These are phyloP conservation scores for Entoloma clypeatum DNA, from an alignment of 1,284 basidiomycete genomes.

Conservation along the genomic window DNA sequence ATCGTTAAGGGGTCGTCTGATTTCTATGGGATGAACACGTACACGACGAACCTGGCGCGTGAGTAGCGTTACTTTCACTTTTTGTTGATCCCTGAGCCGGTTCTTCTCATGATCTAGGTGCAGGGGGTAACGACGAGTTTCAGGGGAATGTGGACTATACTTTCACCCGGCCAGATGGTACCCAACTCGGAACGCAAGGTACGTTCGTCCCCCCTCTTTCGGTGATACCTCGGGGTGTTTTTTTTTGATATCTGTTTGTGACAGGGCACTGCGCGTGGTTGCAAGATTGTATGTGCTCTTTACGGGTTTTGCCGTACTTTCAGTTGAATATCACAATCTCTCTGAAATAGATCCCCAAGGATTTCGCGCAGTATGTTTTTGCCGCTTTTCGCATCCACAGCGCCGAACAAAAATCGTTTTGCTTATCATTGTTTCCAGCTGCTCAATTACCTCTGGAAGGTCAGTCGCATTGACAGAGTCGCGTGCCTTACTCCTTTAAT, in stretches of 20 bases:
- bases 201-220: constrained; percentile 7
- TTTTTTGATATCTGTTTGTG: too few species aligned
- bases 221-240: constrained; percentile 1
- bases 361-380: constrained; percentile 47
- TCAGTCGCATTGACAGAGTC: constrained; percentile 30
- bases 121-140: constrained; percentile 67
- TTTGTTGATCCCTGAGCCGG: neutral
- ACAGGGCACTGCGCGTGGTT: constrained; percentile 65
- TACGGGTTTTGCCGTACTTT: neutral
- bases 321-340: constrained; percentile 4
- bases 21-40: constrained; percentile 77
- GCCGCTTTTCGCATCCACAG: neutral
- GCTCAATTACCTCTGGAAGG: constrained; percentile 71
- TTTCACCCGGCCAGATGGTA: constrained; percentile 66
- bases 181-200: constrained; percentile 69
- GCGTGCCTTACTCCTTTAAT: constrained; percentile 8
- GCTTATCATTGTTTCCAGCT: constrained; percentile 32
- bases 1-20: constrained; percentile 73
- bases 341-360: constrained; percentile 50
- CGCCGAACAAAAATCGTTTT: too few species aligned
- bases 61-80: constrained; percentile 22
- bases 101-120: constrained; percentile 34
- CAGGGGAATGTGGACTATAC: constrained; percentile 66
- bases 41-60: constrained; percentile 74
- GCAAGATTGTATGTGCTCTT: constrained; percentile 51